Percentiles rank a stretch among this genome's conserved stretches.
phyloP scores from a whole-genome alignment of 306 rosid genomes.

The Prunus padus region DNA sequence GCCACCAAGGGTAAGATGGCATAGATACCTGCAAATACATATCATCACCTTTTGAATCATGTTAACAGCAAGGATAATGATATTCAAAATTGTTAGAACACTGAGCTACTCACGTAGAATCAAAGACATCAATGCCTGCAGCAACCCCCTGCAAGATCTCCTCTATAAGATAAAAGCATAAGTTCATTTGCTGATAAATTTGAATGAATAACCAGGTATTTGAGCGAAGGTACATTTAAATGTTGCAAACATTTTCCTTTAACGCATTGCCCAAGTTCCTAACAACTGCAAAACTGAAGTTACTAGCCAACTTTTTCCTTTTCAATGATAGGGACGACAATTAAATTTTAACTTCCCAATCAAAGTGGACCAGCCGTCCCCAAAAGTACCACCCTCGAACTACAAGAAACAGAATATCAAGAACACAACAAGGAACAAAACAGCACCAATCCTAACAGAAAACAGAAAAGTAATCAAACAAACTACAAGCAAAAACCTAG shows the following conservation, averaged over 20 bases:
- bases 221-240: slow-evolving; percentile 17
- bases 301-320: neutral
- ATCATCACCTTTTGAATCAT: slow-evolving; percentile 16
- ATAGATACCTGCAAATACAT: slow-evolving; percentile 52
- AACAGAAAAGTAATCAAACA: neutral
- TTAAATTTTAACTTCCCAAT: neutral
- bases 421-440: neutral
- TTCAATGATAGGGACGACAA: neutral
- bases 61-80: slow-evolving; percentile 6
- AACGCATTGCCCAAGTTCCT: slow-evolving; percentile 6
- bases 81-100: slow-evolving; percentile 12
- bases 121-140: slow-evolving; percentile 85
- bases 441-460: neutral
- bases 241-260: slow-evolving; percentile 2
- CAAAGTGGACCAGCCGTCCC: neutral
- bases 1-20: slow-evolving; percentile 79
- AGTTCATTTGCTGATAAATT: slow-evolving; percentile 17
- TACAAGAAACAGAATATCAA: neutral
- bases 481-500: neutral
- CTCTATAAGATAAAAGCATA: slow-evolving; percentile 56
- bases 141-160: slow-evolving; percentile 92
- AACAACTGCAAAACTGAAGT: neutral
- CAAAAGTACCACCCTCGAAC: neutral
- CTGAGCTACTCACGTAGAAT: slow-evolving; percentile 63
- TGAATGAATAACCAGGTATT: slow-evolving; percentile 20